Evolutionary conservation across 306 rosid genomes (phyloP).

Genomic region (Begonia fuchsioides): DNA sequence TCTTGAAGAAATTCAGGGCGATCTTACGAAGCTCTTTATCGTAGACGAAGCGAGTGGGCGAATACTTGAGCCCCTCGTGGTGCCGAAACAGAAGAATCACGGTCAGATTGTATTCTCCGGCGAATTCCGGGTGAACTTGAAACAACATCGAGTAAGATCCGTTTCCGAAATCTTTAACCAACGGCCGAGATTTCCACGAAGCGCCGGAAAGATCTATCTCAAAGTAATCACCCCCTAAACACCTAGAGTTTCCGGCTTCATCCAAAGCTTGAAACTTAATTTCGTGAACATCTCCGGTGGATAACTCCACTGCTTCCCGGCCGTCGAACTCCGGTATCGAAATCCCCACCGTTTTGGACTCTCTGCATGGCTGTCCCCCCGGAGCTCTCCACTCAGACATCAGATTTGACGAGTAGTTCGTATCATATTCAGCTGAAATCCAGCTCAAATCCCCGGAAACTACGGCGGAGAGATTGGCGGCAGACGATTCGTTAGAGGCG

Average conservation of each 20-base stretch:
- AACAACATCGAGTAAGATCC: conserved; percentile 63
- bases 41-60: conserved; percentile 43
- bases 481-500: conserved; percentile 14
- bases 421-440: conserved; percentile 51
- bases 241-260: conserved; percentile 47
- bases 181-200: conserved; percentile 75
- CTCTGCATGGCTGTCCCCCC: conserved; percentile 63
- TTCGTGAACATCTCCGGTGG: conserved; percentile 65
- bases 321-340: conserved; percentile 45
- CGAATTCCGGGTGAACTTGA: conserved; percentile 74
- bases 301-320: conserved; percentile 27
- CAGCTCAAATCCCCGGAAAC: conserved; percentile 23
- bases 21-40: conserved; percentile 36
- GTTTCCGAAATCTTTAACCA: conserved; percentile 59
- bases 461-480: conserved; percentile 12
- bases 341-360: conserved; percentile 40
- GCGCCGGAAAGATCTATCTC: conserved; percentile 86
- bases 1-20: conserved; percentile 34
- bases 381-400: conserved; percentile 53
- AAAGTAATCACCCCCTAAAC: conserved; percentile 87
- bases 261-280: conserved; percentile 54
- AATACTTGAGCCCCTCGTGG: conserved; percentile 61
- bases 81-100: conserved; percentile 56
- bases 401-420: conserved; percentile 43
- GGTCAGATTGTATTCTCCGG: conserved; percentile 48